A percentile compares a stretch with the other conserved stretches of the same genome.
These are phyloP conservation scores for Ramularia endophylla DNA, from an alignment of 2,329 filamentous ascomycete species.

Conservation along the genomic window DNA sequence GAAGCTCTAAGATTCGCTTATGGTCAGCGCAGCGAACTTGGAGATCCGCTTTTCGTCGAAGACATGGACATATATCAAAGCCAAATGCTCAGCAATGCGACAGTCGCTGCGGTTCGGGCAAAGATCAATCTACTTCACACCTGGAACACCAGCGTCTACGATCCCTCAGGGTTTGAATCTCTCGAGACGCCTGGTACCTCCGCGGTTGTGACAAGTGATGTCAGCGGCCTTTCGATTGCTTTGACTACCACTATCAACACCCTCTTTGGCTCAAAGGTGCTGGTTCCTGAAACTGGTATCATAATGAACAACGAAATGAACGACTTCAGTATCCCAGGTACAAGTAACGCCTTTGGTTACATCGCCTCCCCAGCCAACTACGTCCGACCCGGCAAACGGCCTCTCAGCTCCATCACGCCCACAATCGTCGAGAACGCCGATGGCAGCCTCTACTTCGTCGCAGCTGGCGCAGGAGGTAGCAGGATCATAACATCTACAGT, in stretches of 20 bases:
- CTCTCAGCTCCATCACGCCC: constrained; percentile 75
- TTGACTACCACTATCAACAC: constrained; percentile 85
- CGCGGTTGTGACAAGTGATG: constrained; percentile 67
- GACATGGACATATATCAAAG: constrained; percentile 59
- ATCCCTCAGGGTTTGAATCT: constrained; percentile 60
- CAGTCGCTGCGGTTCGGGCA: constrained; percentile 53
- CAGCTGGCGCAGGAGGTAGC: constrained; percentile 74
- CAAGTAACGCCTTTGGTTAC: constrained; percentile 78
- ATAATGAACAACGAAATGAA: constrained; percentile 59
- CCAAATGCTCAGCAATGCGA: constrained; percentile 58
- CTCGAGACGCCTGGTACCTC: constrained; percentile 68
- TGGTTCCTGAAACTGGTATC: constrained; percentile 76
- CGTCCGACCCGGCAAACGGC: constrained; percentile 72
- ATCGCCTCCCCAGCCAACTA: constrained; percentile 75
- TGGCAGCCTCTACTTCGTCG: constrained; percentile 59
- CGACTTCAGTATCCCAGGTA: constrained; percentile 80
- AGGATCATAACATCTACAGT: constrained; percentile 75
- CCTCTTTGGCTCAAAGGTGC: constrained; percentile 71
- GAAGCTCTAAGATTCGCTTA: constrained; percentile 91
- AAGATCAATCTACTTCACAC: constrained; percentile 69
- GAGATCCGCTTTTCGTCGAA: constrained; percentile 70
- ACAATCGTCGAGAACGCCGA: constrained; percentile 66
- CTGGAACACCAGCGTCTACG: constrained; percentile 66
- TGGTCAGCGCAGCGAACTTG: constrained; percentile 65
- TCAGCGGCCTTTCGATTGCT: constrained; percentile 67